phyloP scores from a whole-genome alignment of 148 eudicot species.

The Polygonum maritimum region DNA sequence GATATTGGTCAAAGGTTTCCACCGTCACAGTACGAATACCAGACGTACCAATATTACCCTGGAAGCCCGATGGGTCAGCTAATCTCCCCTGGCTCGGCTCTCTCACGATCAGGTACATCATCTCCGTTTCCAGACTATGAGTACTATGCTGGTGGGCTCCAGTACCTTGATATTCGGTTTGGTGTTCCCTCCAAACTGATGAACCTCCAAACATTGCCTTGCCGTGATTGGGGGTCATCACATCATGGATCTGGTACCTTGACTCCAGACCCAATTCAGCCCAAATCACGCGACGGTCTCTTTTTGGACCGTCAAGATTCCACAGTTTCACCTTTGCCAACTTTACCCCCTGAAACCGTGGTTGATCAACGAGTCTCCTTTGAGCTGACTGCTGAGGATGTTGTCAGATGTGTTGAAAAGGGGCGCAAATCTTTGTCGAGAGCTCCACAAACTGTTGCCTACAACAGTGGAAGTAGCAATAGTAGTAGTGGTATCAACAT shows the following conservation, averaged over 20 bases:
- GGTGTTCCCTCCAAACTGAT: conserved; percentile 52
- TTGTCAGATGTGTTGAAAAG: conserved; percentile 78
- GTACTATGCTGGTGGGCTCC: conserved; percentile 29
- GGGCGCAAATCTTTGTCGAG: conserved; percentile 37
- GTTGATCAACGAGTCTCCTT: conserved; percentile 70
- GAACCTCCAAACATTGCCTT: conserved; percentile 37
- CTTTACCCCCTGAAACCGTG: conserved; percentile 23
- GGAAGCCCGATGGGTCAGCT: conserved; percentile 87
- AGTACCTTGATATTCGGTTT: conserved; percentile 39
- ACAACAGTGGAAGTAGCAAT: conserved; percentile 13
- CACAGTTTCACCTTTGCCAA: conserved; percentile 35
- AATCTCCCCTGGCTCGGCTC: conserved; percentile 82
- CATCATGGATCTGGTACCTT: conserved; percentile 60
- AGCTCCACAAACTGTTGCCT: conserved; percentile 22
- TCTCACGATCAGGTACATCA: conserved; percentile 81
- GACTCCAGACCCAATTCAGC: conserved; percentile 54
- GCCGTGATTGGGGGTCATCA: conserved; percentile 48
- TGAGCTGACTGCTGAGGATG: conserved; percentile 76
- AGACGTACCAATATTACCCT: conserved; percentile 70
- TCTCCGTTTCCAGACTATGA: conserved; percentile 75
- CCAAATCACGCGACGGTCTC: conserved; percentile 32
- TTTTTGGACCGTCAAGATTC: conserved; percentile 43
- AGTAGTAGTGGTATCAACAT: conserved; percentile 1
- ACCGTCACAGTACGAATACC: conserved; percentile 64
- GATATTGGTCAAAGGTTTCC: conserved; percentile 37